Conservation (phyloP, 208 protist genomes). For the Acanthamoeba triangularis region DNA sequence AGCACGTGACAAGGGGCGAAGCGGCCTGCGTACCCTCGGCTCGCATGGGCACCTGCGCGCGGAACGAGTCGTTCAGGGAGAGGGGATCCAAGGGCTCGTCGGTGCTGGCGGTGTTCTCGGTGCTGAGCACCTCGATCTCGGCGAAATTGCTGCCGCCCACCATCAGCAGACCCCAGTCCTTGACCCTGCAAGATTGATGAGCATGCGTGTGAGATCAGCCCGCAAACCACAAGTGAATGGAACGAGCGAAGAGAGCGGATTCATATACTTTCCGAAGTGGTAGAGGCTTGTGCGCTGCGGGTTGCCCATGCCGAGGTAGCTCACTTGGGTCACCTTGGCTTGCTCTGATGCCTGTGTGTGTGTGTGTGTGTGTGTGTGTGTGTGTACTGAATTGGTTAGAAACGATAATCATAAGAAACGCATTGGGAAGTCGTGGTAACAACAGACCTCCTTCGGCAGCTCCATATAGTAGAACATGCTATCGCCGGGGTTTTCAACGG, state of each 20-base stretch:
- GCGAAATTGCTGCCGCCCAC: conserved; percentile 61
- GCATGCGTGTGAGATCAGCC: neutral
- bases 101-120: neutral
- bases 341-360: neutral
- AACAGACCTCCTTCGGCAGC: neutral
- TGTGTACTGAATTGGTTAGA: neutral
- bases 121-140: conserved; percentile 44
- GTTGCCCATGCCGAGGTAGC: neutral
- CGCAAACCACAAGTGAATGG: neutral
- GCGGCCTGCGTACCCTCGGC: neutral
- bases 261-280: neutral
- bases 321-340: neutral
- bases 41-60: conserved; percentile 39
- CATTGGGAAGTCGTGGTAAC: neutral
- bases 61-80: conserved; percentile 16
- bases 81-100: neutral
- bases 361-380: neutral
- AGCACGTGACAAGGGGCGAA: neutral
- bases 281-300: neutral
- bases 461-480: neutral
- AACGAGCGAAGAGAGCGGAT: no score
- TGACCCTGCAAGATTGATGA: neutral
- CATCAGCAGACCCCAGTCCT: conserved; percentile 48
- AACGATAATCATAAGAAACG: neutral
- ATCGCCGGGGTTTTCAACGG: neutral